phyloP scores from a whole-genome alignment of 305 asterid species.

The Petunia hybrid region DNA sequence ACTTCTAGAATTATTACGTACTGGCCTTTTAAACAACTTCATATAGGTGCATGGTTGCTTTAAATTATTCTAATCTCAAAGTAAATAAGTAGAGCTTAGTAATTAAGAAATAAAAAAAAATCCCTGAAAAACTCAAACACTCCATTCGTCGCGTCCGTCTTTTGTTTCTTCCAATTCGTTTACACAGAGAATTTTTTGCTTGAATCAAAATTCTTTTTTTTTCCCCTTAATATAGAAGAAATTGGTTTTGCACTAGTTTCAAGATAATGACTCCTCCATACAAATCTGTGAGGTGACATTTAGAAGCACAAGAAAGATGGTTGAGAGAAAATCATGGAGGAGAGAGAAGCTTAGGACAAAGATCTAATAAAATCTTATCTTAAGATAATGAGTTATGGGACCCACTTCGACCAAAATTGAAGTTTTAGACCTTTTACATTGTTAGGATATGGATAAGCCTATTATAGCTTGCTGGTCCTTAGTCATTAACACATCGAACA shows the following conservation, averaged over 20 bases:
- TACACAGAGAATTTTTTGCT: no score
- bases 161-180: no score
- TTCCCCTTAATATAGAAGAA: background rate
- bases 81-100: no score
- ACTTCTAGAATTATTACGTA: no score
- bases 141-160: no score
- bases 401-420: background rate
- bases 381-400: background rate
- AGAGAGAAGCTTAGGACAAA: conserved; percentile 43
- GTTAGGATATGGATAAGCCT: conserved; percentile 28
- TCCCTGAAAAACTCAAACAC: no score
- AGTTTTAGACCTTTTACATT: background rate
- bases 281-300: background rate
- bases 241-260: background rate
- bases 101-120: no score
- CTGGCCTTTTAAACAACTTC: no score
- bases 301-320: conserved; percentile 17
- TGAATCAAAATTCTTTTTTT: no score
- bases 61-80: no score
- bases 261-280: background rate
- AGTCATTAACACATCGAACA: conserved; percentile 24
- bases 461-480: background rate
- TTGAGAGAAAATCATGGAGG: conserved; percentile 43
- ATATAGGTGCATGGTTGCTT: no score
- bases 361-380: conserved; percentile 41